A percentile compares a stretch with the other conserved stretches of the same genome.
Conservation (phyloP, 1,284 basidiomycete genomes). For the Marasmius tenuissimus region DNA sequence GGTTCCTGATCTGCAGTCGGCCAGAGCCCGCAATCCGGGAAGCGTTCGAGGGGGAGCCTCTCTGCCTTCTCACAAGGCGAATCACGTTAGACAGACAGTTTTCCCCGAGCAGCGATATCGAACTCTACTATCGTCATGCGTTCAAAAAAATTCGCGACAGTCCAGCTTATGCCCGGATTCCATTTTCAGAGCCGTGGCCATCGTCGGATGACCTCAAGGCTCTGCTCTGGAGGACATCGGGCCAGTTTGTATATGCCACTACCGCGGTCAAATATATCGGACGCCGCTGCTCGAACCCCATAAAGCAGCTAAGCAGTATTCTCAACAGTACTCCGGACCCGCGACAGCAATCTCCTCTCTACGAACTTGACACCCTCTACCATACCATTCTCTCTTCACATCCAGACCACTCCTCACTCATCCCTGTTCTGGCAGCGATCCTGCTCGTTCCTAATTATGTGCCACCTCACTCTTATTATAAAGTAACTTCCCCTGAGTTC, state of each 20-base stretch:
- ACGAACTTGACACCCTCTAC: background rate
- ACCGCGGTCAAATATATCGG: background rate
- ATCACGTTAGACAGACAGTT: background rate
- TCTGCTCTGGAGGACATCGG: no score
- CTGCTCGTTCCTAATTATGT: background rate
- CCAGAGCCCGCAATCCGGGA: constrained; percentile 25
- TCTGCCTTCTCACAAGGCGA: background rate
- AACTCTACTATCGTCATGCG: no score
- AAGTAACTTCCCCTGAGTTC: background rate
- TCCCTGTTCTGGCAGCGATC: background rate
- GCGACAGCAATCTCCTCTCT: background rate
- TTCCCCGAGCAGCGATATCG: no score
- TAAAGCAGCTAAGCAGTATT: background rate
- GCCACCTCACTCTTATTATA: no score
- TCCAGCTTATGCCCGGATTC: no score
- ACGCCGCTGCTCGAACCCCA: background rate
- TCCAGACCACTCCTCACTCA: background rate
- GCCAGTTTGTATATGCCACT: background rate
- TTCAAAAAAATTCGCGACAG: no score
- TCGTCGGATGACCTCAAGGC: no score
- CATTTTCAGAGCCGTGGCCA: no score
- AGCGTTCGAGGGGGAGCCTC: constrained; percentile 1
- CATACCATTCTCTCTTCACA: background rate
- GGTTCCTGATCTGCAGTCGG: constrained; percentile 24
- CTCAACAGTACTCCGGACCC: background rate